Percentiles rank a stretch among this genome's conserved stretches.
Conservation (phyloP, 495 filamentous ascomycete genomes). For the Glonium stellatum region DNA sequence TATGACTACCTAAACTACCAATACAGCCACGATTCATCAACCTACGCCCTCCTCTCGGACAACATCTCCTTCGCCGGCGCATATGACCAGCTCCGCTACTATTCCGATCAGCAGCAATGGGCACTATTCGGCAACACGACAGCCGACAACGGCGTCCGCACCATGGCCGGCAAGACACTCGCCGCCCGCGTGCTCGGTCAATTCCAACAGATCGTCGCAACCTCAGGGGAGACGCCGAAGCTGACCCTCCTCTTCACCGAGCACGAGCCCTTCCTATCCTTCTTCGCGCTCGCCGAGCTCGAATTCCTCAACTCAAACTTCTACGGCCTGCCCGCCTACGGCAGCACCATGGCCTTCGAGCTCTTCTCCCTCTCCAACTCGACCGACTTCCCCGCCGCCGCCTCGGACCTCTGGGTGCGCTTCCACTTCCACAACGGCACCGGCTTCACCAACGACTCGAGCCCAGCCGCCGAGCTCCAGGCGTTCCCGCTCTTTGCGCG, state of each 20-base stretch:
- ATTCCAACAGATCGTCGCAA: slow-evolving; percentile 45
- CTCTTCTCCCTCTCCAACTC: slow-evolving; percentile 48
- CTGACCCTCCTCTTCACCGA: slow-evolving; percentile 52
- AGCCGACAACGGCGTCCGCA: slow-evolving; percentile 42
- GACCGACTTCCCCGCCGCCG: slow-evolving; percentile 43
- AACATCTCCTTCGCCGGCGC: slow-evolving; percentile 32
- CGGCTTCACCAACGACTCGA: slow-evolving; percentile 36
- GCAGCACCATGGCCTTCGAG: slow-evolving; percentile 67
- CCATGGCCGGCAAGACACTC: slow-evolving; percentile 61
- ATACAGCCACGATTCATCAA: slow-evolving; percentile 56
- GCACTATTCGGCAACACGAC: slow-evolving; percentile 50
- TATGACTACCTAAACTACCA: slow-evolving; percentile 71
- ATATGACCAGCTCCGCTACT: slow-evolving; percentile 49
- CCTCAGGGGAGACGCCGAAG: slow-evolving; percentile 26
- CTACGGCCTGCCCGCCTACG: slow-evolving; percentile 60
- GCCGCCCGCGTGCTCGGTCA: slow-evolving; percentile 54
- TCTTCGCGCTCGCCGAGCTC: slow-evolving; percentile 60
- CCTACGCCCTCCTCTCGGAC: slow-evolving; percentile 43
- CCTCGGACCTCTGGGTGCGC: slow-evolving; percentile 59
- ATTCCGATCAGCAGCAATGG: slow-evolving; percentile 59
- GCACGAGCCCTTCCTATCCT: slow-evolving; percentile 62
- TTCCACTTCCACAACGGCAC: slow-evolving; percentile 70
- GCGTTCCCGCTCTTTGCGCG: slow-evolving; percentile 58
- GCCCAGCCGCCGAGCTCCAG: slow-evolving; percentile 32
- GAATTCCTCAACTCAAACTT: slow-evolving; percentile 53